Conservation (phyloP, 306 rosid species). For the Delonix regia region DNA sequence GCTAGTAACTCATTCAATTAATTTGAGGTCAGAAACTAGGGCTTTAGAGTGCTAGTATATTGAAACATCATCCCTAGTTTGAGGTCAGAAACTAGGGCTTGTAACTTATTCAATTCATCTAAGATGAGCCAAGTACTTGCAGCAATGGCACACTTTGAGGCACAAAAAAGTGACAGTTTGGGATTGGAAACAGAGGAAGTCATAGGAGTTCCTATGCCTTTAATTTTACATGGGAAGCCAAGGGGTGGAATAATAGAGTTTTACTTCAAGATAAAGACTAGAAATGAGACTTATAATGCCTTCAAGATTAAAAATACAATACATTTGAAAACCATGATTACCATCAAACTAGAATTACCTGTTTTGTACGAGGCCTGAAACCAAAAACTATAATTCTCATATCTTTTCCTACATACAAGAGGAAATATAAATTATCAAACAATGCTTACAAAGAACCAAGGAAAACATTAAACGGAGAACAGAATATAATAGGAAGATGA, state of each 20-base stretch:
- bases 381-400: conserved; percentile 94
- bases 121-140: neutral
- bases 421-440: conserved; percentile 29
- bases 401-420: conserved; percentile 80
- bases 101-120: conserved; percentile 6
- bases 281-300: neutral
- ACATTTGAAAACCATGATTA: conserved; percentile 21
- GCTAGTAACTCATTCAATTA: neutral
- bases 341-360: conserved; percentile 55
- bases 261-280: conserved; percentile 12
- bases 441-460: conserved; percentile 1
- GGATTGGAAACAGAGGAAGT: neutral
- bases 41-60: neutral
- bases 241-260: neutral
- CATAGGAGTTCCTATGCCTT: neutral
- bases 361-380: conserved; percentile 87
- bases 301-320: neutral
- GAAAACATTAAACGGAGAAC: neutral
- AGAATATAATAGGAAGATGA: neutral
- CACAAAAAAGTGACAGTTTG: neutral
- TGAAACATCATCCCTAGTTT: neutral
- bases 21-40: neutral
- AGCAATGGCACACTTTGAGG: conserved; percentile 7
- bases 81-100: conserved; percentile 11
- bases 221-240: neutral